Conservation (phyloP, 805 yeast genomes). For the Saturnispora sanitii region DNA sequence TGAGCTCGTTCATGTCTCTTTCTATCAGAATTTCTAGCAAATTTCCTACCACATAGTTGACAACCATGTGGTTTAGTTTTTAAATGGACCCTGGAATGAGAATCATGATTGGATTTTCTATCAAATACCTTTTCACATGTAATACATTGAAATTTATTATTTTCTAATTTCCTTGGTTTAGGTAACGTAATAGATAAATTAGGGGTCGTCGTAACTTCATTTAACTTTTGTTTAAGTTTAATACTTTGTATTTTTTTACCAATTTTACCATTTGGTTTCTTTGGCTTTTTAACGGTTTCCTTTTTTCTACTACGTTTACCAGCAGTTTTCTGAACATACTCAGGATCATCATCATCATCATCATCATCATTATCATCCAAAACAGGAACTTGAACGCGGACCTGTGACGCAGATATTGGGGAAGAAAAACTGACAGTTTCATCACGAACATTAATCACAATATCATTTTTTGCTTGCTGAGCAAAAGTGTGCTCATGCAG, state of each 20-base stretch:
- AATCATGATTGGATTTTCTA: slow-evolving; percentile 14
- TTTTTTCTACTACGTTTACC: not conserved
- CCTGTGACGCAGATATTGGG: too few species aligned
- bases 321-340: not conserved
- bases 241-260: too few species aligned
- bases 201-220: too few species aligned
- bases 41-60: slow-evolving; percentile 9
- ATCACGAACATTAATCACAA: too few species aligned
- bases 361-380: not conserved
- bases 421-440: too few species aligned
- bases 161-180: too few species aligned
- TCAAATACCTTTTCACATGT: slow-evolving; percentile 12
- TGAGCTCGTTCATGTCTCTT: slow-evolving; percentile 12
- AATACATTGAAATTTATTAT: slow-evolving; percentile 5
- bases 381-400: too few species aligned
- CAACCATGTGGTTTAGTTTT: slow-evolving; percentile 11
- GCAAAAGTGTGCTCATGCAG: too few species aligned
- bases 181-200: too few species aligned
- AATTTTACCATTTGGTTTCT: too few species aligned
- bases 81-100: slow-evolving; percentile 12
- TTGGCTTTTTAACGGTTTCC: not conserved
- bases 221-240: too few species aligned
- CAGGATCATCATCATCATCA: not conserved
- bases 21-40: slow-evolving; percentile 13
- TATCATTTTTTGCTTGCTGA: too few species aligned